A percentile compares a stretch with the other conserved stretches of the same genome.
phyloP scores from a whole-genome alignment of 2,329 filamentous ascomycete genomes.

The Calonectria fujianensis region DNA sequence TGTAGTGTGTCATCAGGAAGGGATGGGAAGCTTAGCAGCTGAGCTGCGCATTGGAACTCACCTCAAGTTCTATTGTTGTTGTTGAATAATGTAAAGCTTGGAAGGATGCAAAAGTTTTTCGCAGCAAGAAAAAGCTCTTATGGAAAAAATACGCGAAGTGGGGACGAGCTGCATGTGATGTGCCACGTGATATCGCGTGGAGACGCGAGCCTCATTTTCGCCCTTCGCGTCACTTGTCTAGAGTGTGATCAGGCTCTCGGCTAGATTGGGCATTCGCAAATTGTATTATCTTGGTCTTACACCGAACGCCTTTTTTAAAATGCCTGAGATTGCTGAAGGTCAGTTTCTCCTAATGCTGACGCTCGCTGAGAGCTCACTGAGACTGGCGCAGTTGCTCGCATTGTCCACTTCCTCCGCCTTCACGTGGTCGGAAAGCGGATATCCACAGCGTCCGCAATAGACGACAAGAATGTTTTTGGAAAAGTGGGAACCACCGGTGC shows the following conservation, averaged over 20 bases:
- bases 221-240: slow-evolving; percentile 24
- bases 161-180: slow-evolving; percentile 46
- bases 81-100: slow-evolving; percentile 46
- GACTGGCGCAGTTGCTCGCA: slow-evolving; percentile 79
- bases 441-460: slow-evolving; percentile 79
- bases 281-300: neutral
- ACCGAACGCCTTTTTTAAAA: slow-evolving; percentile 56
- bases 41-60: slow-evolving; percentile 47
- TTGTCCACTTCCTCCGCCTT: slow-evolving; percentile 89
- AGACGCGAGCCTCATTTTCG: slow-evolving; percentile 16
- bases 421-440: slow-evolving; percentile 91
- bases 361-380: neutral
- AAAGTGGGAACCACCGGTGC: slow-evolving; percentile 89
- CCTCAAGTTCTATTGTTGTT: slow-evolving; percentile 54
- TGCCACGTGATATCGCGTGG: slow-evolving; percentile 53
- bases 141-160: slow-evolving; percentile 52
- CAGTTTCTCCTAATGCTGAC: neutral
- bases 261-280: neutral
- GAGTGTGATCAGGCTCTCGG: neutral
- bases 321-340: slow-evolving; percentile 75
- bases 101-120: slow-evolving; percentile 50
- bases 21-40: slow-evolving; percentile 42
- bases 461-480: slow-evolving; percentile 91
- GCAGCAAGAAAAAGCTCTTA: slow-evolving; percentile 51
- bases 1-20: slow-evolving; percentile 86